These are phyloP conservation scores for Pythium rhizo-oryzae DNA, from an alignment of 352 stramenopile species.

Conservation along the genomic window DNA sequence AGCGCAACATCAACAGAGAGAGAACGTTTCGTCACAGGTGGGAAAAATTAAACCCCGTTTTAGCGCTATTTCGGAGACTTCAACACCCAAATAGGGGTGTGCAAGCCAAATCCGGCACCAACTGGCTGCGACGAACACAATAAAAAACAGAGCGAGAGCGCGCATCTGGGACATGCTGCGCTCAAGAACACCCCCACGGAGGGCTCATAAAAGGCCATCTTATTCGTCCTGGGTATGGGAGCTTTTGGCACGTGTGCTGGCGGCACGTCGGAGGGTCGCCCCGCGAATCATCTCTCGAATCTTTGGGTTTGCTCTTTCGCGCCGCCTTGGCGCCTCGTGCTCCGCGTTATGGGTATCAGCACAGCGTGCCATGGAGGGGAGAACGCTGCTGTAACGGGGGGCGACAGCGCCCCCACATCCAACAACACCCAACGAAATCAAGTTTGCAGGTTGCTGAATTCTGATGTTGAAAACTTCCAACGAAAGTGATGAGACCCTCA, in stretches of 20 bases:
- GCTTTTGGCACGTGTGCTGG: not conserved
- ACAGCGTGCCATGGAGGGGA: not conserved
- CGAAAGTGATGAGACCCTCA: no score
- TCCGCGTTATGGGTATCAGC: no score
- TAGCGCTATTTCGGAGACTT: not conserved
- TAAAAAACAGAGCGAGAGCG: slow-evolving; percentile 4
- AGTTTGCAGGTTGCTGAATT: no score
- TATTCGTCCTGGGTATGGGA: not conserved
- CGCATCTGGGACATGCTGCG: not conserved
- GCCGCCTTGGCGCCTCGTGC: no score
- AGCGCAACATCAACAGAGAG: not conserved
- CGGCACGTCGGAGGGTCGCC: not conserved
- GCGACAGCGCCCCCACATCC: not conserved
- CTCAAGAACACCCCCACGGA: not conserved
- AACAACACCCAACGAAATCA: not conserved
- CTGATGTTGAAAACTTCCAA: no score
- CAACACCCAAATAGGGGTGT: not conserved
- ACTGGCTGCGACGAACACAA: not conserved
- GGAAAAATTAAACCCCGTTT: not conserved
- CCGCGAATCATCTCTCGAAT: not conserved
- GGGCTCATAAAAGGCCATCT: not conserved
- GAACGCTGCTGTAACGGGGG: not conserved
- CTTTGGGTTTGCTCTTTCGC: not conserved
- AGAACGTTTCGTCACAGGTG: not conserved
- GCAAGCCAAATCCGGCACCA: not conserved